Conservation (phyloP, 208 protist genomes). For the Wallacemonas rigidus region DNA sequence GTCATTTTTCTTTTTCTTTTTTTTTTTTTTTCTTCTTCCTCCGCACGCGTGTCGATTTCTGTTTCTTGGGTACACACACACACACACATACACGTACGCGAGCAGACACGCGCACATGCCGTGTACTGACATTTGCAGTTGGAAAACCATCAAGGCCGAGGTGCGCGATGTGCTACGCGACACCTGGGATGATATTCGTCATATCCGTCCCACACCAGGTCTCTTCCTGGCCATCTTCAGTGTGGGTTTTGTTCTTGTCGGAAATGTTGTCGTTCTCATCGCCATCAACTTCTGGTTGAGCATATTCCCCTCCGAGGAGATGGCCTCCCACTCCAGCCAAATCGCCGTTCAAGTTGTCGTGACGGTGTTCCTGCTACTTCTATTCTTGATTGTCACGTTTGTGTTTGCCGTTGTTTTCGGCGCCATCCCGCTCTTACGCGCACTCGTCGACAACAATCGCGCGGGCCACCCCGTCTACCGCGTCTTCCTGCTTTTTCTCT, state of each 20-base stretch:
- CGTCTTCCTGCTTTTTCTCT: conserved; percentile 72
- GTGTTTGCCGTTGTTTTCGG: conserved; percentile 51
- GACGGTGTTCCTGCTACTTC: conserved; percentile 49
- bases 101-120: too few species aligned
- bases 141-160: conserved; percentile 33
- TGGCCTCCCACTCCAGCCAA: conserved; percentile 49
- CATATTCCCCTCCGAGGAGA: conserved; percentile 39
- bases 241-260: conserved; percentile 64
- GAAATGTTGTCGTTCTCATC: conserved; percentile 79
- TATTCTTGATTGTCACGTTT: conserved; percentile 38
- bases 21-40: conserved; percentile 20
- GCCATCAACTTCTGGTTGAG: conserved; percentile 78
- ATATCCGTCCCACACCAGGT: conserved; percentile 26
- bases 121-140: conserved; percentile 1
- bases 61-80: not conserved
- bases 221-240: conserved; percentile 74
- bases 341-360: conserved; percentile 77
- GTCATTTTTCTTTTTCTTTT: not conserved
- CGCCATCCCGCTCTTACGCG: conserved; percentile 40
- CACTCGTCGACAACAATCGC: conserved; percentile 59
- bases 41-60: not conserved
- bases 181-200: conserved; percentile 42
- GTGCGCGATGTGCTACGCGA: conserved; percentile 4
- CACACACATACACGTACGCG: too few species aligned
- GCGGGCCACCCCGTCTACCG: conserved; percentile 52